These are phyloP conservation scores for Pseudocercospora fuligena DNA, from an alignment of 2,329 filamentous ascomycete species.

Conservation along the genomic window DNA sequence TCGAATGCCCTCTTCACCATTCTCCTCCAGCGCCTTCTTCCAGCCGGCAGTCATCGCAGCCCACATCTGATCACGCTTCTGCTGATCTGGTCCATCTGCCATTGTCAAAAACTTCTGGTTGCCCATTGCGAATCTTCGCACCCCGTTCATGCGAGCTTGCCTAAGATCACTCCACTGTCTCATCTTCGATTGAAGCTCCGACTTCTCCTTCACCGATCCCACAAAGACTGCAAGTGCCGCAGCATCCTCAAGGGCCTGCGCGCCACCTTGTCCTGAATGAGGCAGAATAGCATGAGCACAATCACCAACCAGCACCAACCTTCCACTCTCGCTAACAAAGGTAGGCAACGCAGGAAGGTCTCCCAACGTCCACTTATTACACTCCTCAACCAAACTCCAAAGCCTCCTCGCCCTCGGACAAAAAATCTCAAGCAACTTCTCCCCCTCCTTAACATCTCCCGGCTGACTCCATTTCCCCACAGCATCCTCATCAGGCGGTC, in stretches of 20 bases:
- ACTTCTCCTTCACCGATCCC: background rate
- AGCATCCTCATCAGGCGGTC: slow-evolving; percentile 10
- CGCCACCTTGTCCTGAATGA: slow-evolving; percentile 11
- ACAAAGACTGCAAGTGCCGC: slow-evolving; percentile 1
- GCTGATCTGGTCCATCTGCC: slow-evolving; percentile 11
- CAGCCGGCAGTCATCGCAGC: slow-evolving; percentile 19
- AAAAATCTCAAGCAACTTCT: slow-evolving; percentile 14
- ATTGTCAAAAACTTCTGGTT: slow-evolving; percentile 14
- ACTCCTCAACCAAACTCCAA: slow-evolving; percentile 15
- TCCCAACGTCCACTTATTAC: slow-evolving; percentile 16
- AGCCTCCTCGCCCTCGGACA: slow-evolving; percentile 11
- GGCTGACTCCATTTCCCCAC: slow-evolving; percentile 19
- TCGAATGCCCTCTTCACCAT: slow-evolving; percentile 13
- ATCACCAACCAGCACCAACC: slow-evolving; percentile 5
- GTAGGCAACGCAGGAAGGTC: slow-evolving; percentile 6
- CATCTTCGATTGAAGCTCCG: background rate
- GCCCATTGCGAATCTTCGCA: slow-evolving; percentile 3
- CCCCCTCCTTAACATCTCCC: slow-evolving; percentile 11
- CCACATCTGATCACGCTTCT: slow-evolving; percentile 10
- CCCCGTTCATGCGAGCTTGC: background rate
- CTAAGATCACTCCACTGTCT: slow-evolving; percentile 6
- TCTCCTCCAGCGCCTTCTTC: slow-evolving; percentile 16
- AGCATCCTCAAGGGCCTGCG: slow-evolving; percentile 9
- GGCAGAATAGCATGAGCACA: slow-evolving; percentile 13
- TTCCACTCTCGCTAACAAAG: background rate